phyloP scores from a whole-genome alignment of 2,329 filamentous ascomycete genomes.

The Colletotrichum higginsianum region DNA sequence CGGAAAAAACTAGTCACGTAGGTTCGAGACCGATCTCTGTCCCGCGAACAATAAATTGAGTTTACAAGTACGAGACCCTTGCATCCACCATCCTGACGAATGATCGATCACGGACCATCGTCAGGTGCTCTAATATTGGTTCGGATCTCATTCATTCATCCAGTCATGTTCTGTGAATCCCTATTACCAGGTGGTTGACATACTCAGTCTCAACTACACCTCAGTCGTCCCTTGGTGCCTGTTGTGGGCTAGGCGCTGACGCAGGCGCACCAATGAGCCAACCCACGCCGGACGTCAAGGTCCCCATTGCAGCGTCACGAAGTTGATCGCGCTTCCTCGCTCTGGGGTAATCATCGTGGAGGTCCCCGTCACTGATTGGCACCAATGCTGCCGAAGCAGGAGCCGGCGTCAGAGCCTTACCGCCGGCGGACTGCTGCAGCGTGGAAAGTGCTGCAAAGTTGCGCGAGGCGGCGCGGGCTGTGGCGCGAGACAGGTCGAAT shows the following conservation, averaged over 20 bases:
- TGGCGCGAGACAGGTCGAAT: slow-evolving; percentile 75
- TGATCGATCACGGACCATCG: background rate
- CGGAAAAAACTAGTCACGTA: background rate
- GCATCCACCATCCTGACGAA: background rate
- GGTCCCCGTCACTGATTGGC: slow-evolving; percentile 38
- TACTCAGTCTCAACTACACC: background rate
- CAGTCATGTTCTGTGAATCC: background rate
- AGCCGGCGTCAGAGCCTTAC: slow-evolving; percentile 39
- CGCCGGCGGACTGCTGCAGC: slow-evolving; percentile 59
- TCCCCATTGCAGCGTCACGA: slow-evolving; percentile 76
- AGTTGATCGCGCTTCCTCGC: slow-evolving; percentile 81
- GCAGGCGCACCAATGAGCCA: slow-evolving; percentile 76
- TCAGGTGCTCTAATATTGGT: background rate
- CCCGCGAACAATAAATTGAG: background rate
- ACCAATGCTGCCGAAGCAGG: slow-evolving; percentile 16
- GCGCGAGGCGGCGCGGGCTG: slow-evolving; percentile 70
- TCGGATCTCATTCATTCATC: slow-evolving; percentile 3
- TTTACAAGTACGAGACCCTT: background rate
- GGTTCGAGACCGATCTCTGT: background rate
- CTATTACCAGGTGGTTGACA: background rate
- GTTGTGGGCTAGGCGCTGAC: slow-evolving; percentile 59
- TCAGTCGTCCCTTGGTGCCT: slow-evolving; percentile 47
- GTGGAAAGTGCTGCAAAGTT: slow-evolving; percentile 71
- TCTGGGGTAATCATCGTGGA: slow-evolving; percentile 52
- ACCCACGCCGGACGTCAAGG: slow-evolving; percentile 76